These are phyloP conservation scores for Sporobolus alterniflorus DNA, from an alignment of 202 grass and related monocot genomes.

Conservation along the genomic window DNA sequence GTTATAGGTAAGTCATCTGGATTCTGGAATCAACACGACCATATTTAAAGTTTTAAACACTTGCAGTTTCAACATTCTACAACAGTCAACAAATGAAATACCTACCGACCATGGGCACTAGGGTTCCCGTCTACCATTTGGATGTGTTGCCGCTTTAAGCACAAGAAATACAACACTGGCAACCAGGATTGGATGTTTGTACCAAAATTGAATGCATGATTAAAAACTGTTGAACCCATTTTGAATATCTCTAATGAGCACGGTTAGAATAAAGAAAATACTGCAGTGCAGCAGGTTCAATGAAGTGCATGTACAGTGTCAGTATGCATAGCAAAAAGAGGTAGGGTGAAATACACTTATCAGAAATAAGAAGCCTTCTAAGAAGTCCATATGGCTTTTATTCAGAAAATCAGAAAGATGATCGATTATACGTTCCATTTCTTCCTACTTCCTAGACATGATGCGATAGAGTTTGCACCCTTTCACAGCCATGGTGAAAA, in stretches of 20 bases:
- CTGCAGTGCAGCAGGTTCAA: too few relatives aligned
- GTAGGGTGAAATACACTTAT: too few relatives aligned
- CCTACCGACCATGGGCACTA: background rate
- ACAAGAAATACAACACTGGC: background rate
- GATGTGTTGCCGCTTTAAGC: background rate
- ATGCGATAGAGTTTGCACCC: too few relatives aligned
- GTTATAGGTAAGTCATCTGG: conserved; percentile 11
- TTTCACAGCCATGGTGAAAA: too few relatives aligned
- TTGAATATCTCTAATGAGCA: background rate
- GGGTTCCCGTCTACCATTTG: background rate
- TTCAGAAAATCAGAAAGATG: too few relatives aligned
- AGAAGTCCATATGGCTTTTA: too few relatives aligned
- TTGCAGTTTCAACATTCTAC: background rate
- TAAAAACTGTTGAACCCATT: background rate
- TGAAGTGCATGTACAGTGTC: too few relatives aligned
- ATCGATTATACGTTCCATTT: too few relatives aligned
- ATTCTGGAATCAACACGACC: background rate
- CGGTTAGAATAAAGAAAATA: background rate
- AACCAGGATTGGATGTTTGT: background rate
- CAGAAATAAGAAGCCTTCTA: too few relatives aligned
- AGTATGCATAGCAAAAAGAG: too few relatives aligned
- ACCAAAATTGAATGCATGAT: background rate
- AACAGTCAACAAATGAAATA: background rate
- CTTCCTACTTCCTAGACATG: too few relatives aligned
- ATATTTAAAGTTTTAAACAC: background rate